phyloP scores from a whole-genome alignment of 768 basidiomycete genomes.

The Boletellus ananiceps region DNA sequence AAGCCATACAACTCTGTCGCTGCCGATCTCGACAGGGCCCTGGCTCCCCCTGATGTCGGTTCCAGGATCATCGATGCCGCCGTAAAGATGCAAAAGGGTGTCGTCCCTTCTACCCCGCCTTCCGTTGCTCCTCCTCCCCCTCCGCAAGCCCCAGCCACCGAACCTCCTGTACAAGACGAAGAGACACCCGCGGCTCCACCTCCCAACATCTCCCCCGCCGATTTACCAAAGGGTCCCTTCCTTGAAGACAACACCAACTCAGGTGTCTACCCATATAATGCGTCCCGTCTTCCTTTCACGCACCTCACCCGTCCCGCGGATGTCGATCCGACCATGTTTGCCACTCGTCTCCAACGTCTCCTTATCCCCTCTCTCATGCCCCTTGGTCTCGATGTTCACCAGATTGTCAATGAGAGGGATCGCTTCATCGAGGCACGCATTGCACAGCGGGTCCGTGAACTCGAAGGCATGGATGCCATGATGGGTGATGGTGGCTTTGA shows the following conservation, averaged over 20 bases:
- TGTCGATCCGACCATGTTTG: conserved; percentile 56
- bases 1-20: conserved; percentile 58
- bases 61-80: conserved; percentile 69
- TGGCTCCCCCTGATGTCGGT: conserved; percentile 55
- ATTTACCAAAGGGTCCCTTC: conserved; percentile 68
- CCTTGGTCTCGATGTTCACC: conserved; percentile 85
- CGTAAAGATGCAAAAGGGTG: conserved; percentile 65
- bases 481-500: conserved; percentile 75
- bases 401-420: conserved; percentile 87
- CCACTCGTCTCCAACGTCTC: conserved; percentile 72
- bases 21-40: conserved; percentile 59
- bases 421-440: conserved; percentile 87
- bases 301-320: conserved; percentile 66
- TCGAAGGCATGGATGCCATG: conserved; percentile 73
- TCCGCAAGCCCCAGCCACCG: conserved; percentile 19
- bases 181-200: conserved; percentile 36
- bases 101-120: conserved; percentile 21
- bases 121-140: conserved; percentile 26
- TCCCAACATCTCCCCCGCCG: conserved; percentile 45
- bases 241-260: conserved; percentile 78
- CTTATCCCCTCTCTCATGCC: conserved; percentile 90
- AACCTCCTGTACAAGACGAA: conserved; percentile 49
- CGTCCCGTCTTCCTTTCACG: conserved; percentile 78
- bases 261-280: conserved; percentile 88
- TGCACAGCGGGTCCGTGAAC: conserved; percentile 82